Evolutionary conservation across 805 yeast genomes (phyloP), one percentile per base, ranked within the genome.

Genomic region (Candida maesae): DNA sequence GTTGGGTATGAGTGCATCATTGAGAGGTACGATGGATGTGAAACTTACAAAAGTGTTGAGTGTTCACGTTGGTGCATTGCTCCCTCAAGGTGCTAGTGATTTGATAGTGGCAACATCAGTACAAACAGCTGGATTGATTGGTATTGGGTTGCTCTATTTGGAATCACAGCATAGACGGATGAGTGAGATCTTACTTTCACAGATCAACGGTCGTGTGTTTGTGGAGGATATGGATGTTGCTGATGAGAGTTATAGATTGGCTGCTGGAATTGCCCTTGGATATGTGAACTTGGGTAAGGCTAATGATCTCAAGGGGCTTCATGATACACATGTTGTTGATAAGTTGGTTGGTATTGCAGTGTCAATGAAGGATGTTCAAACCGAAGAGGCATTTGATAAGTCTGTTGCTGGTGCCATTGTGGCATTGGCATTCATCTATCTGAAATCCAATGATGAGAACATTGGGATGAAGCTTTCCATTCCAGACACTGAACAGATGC

Each of bases 1-100:
- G 26, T 63, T 93, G 14, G 99, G 99, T 1, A 83, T 91, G 87
- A 79, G 96, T 15, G 96, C 96, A 0, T 86, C 96, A 61, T 67
- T 80, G 44, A 70, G 70, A 50, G 90, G 97, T 2, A 69, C 90
- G 0, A 84, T 84, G 87, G 90, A 93, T 65, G 69, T 80, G 33
- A 89, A 88, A 52, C 66, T 93, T 35, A 88, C 96, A 0, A 91
- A 89, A 56, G 96, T 93, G 0, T 66, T 93, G 31, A 83, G 95
- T 6, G 96, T 93, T 14, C 99, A 93, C 61, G 86, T 93, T 12
- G 89, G 84, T 12, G 96, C 97, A 0, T 64, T 93, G 25, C 67
- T 95, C 20, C 99, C 99, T 0, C 78, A 77, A 11, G 97, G 97
- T 0, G 89, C 97, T 0, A 84, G 83, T 33, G 95, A 89, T 59